Percentiles rank a stretch among this genome's conserved stretches.
These are phyloP conservation scores for Ustilago lituana DNA, from an alignment of 1,284 basidiomycete species.

Conservation along the genomic window DNA sequence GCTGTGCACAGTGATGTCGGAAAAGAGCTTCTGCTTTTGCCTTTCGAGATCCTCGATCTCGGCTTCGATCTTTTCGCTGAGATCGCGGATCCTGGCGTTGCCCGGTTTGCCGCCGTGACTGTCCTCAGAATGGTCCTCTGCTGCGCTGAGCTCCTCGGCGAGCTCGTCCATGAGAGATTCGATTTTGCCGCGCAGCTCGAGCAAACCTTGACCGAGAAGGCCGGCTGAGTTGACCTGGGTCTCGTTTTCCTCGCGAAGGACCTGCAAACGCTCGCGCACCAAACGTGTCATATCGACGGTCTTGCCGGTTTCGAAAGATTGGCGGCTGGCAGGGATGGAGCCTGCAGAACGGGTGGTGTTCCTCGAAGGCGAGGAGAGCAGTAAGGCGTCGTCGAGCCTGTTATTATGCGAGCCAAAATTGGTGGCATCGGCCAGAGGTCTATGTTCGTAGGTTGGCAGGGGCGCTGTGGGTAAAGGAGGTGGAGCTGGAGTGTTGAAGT, in stretches of 20 bases:
- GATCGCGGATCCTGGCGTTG: conserved; percentile 32
- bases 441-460: conserved; percentile 23
- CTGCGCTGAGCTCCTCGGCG: conserved; percentile 46
- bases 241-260: conserved; percentile 48
- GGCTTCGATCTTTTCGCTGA: conserved; percentile 49
- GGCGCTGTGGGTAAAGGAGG: conserved; percentile 39
- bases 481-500: conserved; percentile 47
- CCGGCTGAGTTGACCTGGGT: conserved; percentile 59
- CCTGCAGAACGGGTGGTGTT: conserved; percentile 1
- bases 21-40: conserved; percentile 45
- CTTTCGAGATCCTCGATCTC: conserved; percentile 53
- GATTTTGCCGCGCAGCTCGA: conserved; percentile 55
- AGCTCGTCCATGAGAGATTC: conserved; percentile 60
- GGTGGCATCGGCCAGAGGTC: conserved; percentile 30
- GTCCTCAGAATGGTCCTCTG: conserved; percentile 36
- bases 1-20: conserved; percentile 40
- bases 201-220: conserved; percentile 57
- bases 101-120: conserved; percentile 13
- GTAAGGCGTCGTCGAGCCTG: conserved; percentile 12
- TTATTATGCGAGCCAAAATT: conserved; percentile 30
- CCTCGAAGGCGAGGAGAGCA: conserved; percentile 25
- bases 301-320: conserved; percentile 25
- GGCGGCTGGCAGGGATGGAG: conserved; percentile 5
- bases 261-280: conserved; percentile 42
- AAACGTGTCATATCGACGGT: conserved; percentile 37